phyloP scores from a whole-genome alignment of 2,329 filamentous ascomycete species.

The Botryotinia narcissicola region DNA sequence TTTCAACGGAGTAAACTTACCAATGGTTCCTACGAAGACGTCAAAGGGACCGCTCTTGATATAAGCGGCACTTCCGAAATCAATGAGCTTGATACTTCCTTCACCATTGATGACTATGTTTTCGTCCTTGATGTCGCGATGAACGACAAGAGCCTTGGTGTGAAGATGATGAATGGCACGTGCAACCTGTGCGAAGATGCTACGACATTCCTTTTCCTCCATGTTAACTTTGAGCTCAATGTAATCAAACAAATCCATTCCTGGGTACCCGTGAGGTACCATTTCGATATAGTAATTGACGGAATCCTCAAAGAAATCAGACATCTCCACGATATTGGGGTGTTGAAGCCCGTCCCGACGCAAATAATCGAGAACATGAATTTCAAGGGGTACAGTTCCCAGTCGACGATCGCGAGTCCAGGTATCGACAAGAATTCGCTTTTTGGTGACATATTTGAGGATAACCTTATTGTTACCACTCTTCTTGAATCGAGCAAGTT shows the following conservation, averaged over 20 bases:
- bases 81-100: constrained; percentile 92
- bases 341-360: constrained; percentile 67
- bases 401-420: constrained; percentile 93
- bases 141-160: constrained; percentile 84
- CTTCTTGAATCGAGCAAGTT: constrained; percentile 83
- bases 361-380: constrained; percentile 93
- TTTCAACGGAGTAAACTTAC: constrained; percentile 51
- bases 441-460: constrained; percentile 96
- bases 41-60: constrained; percentile 98
- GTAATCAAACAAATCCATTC: constrained; percentile 99
- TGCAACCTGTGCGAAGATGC: constrained; percentile 93
- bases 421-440: constrained; percentile 93
- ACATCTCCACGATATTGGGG: constrained; percentile 71
- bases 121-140: constrained; percentile 98
- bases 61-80: constrained; percentile 97
- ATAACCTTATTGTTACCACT: constrained; percentile 78
- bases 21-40: constrained; percentile 97
- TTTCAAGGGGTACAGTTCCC: constrained; percentile 93
- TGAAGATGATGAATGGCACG: constrained; percentile 89
- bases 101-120: constrained; percentile 96
- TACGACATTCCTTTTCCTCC: constrained; percentile 90
- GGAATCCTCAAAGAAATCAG: constrained; percentile 74
- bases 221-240: constrained; percentile 95
- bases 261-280: constrained; percentile 88
- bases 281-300: constrained; percentile 99